A percentile compares a stretch with the other conserved stretches of the same genome.
Evolutionary conservation across 805 yeast genomes (phyloP).

Genomic region (Schwanniomyces occidentalis): DNA sequence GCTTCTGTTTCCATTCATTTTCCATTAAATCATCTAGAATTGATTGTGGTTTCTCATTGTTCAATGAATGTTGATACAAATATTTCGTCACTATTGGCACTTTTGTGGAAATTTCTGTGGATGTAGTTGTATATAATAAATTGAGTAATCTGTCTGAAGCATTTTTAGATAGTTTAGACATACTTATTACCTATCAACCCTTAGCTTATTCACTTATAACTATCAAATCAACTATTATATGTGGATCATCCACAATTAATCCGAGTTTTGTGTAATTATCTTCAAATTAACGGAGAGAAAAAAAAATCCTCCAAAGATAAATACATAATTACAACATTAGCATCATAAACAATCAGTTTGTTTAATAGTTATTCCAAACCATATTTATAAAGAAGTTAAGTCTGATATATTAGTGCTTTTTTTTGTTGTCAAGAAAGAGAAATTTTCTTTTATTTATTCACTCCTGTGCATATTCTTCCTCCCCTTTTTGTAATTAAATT

Average conservation of each 20-base stretch:
- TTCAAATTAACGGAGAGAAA: neutral
- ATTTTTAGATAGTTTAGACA: conserved; percentile 14
- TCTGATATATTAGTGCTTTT: too few species aligned
- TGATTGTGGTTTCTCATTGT: conserved; percentile 13
- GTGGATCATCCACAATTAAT: neutral
- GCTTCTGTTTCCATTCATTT: conserved; percentile 32
- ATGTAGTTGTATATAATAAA: conserved; percentile 29
- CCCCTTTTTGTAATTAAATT: too few species aligned
- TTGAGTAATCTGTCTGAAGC: conserved; percentile 28
- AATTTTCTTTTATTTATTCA: too few species aligned
- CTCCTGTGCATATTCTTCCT: too few species aligned
- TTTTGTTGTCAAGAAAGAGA: too few species aligned
- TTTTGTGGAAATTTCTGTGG: conserved; percentile 28
- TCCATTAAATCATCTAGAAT: conserved; percentile 28
- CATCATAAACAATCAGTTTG: too few species aligned
- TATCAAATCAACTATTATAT: too few species aligned
- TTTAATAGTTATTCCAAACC: too few species aligned
- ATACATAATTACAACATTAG: neutral
- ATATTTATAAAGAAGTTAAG: too few species aligned
- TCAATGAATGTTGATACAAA: conserved; percentile 21
- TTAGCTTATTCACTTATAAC: too few species aligned
- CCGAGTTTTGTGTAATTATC: conserved; percentile 2
- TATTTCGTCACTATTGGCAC: conserved; percentile 26
- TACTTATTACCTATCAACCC: neutral
- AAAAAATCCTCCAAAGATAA: conserved; percentile 3